Evolutionary conservation across 208 protist species (phyloP).

Genomic region (Crithidia acanthocephali): DNA sequence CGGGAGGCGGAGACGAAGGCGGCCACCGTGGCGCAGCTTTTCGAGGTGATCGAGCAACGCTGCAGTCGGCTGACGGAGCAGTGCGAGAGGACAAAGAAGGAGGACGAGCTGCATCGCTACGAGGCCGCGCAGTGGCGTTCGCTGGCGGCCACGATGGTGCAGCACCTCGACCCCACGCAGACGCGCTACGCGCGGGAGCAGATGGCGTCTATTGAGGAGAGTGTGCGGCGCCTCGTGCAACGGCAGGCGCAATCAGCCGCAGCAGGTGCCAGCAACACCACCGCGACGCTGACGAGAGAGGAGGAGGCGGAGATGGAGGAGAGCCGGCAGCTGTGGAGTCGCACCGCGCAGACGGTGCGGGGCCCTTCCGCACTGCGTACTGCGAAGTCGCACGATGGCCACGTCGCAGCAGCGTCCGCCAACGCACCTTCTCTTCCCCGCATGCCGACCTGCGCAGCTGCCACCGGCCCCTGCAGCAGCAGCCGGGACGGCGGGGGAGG

Average conservation of each 20-base stretch:
- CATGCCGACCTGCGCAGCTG: neutral
- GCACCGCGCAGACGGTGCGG: constrained; percentile 14
- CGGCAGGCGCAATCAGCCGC: neutral
- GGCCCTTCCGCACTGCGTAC: neutral
- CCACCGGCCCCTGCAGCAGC: no score
- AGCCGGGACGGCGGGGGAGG: no score
- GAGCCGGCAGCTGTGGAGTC: constrained; percentile 28
- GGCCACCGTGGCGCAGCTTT: neutral
- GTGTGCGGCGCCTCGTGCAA: constrained; percentile 11
- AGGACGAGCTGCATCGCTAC: constrained; percentile 27
- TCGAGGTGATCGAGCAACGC: constrained; percentile 22
- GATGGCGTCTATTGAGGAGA: constrained; percentile 12
- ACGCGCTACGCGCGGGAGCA: constrained; percentile 21
- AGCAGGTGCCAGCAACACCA: neutral
- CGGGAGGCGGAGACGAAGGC: constrained; percentile 1
- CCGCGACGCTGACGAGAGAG: neutral
- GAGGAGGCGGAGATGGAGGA: constrained; percentile 10
- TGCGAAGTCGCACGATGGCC: neutral
- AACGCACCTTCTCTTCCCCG: neutral
- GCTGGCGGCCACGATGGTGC: constrained; percentile 27
- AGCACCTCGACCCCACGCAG: constrained; percentile 14
- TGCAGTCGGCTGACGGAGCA: constrained; percentile 34
- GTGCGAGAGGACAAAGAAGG: constrained; percentile 26
- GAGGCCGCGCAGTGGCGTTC: constrained; percentile 52
- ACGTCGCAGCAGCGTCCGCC: neutral